Evolutionary conservation across 129 eudicot species (phyloP), one percentile per base, ranked within the genome.

Genomic region (Scalesia atractyloides): DNA sequence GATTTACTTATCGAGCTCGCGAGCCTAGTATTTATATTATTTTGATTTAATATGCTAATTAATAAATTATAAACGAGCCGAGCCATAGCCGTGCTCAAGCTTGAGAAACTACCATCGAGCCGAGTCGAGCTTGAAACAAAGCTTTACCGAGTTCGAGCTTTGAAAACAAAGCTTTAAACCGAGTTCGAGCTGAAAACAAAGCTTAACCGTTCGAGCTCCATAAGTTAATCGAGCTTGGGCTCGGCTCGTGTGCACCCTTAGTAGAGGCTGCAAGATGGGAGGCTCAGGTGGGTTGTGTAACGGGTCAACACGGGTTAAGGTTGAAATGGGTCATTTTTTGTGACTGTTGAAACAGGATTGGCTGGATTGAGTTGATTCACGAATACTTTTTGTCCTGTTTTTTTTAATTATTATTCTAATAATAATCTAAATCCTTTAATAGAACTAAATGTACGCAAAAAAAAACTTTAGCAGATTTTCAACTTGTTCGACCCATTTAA

Each of bases 401-500:
- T 24, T 24, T 24, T 24, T 24, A 24, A 24, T 5, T 47, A 22
- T 3, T 4, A 9, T 19, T n/a, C 8, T 37, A 50, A 24, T 33
- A 9, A 43, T 43, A 20, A 72, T 24, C 56, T 41, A 44, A 43
- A 72, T 20, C 10, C 63, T 43, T 16, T 9, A 37, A 53, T 18
- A 34, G 14, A 39, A 41, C 56, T 2, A 57, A 12, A 6, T 41
- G 2, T 15, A 22, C 24, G 33, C 11, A 36, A 57, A n/a, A 20
- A 20, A 3, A 71, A 30, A 57, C 53, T 14, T n/a, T 19, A 48
- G n/a, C 49, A 17, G 12, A 43, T 37, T 54, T 70, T 69, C 64
- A 57, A 70, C 66, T 1, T 11, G 8, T 69, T 19, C 33, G 20
- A 48, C 44, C 24, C 64, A 57, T 57, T 57, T 57, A 57, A 59